A percentile compares a stretch with the other conserved stretches of the same genome.
These are phyloP conservation scores for Amanita subjunquillea DNA, from an alignment of 768 basidiomycete genomes.

Conservation along the genomic window DNA sequence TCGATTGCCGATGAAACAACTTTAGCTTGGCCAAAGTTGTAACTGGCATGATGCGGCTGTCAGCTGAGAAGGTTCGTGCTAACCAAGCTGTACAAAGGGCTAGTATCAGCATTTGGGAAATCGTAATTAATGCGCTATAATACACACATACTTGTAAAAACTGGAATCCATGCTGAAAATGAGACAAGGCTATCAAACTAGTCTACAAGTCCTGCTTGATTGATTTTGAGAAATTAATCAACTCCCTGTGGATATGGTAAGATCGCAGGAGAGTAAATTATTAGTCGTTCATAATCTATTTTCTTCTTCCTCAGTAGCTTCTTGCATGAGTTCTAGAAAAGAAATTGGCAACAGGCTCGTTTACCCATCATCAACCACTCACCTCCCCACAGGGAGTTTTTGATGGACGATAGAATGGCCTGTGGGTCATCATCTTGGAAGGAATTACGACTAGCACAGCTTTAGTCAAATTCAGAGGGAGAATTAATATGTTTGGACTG, in stretches of 20 bases:
- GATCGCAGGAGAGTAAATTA: not conserved
- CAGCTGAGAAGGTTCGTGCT: not conserved
- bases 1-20: not conserved
- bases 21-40: not conserved
- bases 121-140: too few relatives aligned
- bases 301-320: conserved; percentile 20
- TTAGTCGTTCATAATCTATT: not conserved
- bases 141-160: not conserved
- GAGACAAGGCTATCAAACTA: not conserved
- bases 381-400: conserved; percentile 69
- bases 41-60: not conserved
- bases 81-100: not conserved
- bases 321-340: conserved; percentile 20
- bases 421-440: conserved; percentile 35
- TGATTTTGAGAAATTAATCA: not conserved
- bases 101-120: too few relatives aligned
- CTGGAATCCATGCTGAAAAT: not conserved
- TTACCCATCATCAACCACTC: conserved; percentile 15
- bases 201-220: not conserved
- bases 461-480: not conserved
- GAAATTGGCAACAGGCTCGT: not conserved
- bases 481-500: conserved; percentile 13
- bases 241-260: not conserved
- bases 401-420: conserved; percentile 45
- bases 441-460: conserved; percentile 22